These are phyloP conservation scores for Ceratocystis destructans DNA, from an alignment of 2,329 filamentous ascomycete species.

Conservation along the genomic window DNA sequence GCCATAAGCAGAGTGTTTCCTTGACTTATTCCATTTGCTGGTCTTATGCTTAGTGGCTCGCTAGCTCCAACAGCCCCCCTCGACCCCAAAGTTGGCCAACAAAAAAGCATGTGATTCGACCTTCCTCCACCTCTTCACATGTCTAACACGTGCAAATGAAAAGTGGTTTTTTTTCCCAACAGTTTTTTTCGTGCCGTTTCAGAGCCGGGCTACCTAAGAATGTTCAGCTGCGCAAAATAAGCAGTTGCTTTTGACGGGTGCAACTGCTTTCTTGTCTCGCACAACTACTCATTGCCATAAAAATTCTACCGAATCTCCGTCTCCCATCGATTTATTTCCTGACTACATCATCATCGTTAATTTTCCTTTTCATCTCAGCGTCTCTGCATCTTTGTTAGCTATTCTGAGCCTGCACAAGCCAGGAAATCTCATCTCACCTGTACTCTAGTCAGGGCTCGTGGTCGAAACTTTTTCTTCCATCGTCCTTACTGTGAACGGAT, in stretches of 20 bases:
- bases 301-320: background rate
- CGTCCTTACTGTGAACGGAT: background rate
- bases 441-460: background rate
- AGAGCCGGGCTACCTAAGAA: background rate
- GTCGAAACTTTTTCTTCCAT: background rate
- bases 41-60: background rate
- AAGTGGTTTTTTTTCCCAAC: constrained; percentile 18
- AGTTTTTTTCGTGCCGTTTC: constrained; percentile 13
- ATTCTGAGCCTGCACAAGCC: background rate
- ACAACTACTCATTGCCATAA: background rate
- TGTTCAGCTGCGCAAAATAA: background rate
- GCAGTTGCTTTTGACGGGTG: background rate
- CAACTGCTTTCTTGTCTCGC: background rate
- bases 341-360: background rate
- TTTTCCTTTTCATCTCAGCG: background rate
- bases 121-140: constrained; percentile 12
- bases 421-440: background rate
- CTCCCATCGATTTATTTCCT: background rate
- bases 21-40: background rate
- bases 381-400: background rate
- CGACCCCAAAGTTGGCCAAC: constrained; percentile 10
- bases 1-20: background rate
- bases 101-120: constrained; percentile 20
- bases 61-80: constrained; percentile 9
- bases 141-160: constrained; percentile 18